phyloP scores from a whole-genome alignment of 2,329 filamentous ascomycete species.

The Mycogone perniciosa region DNA sequence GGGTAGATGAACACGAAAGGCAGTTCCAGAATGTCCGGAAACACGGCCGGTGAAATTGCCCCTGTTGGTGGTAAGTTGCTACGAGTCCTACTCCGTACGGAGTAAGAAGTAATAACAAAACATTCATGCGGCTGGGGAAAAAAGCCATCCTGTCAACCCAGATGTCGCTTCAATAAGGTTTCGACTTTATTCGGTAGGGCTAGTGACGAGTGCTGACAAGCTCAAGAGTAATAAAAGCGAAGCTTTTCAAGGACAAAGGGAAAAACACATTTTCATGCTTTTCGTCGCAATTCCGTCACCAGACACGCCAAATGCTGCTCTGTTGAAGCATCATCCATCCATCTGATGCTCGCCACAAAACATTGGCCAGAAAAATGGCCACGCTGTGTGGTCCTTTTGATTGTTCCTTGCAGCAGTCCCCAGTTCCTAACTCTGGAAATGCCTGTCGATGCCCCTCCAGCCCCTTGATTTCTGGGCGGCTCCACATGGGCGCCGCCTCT shows the following conservation, averaged over 20 bases:
- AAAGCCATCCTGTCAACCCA: not conserved
- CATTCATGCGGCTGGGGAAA: not conserved
- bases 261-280: not conserved
- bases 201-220: not conserved
- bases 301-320: too few relatives aligned
- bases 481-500: conserved; percentile 12
- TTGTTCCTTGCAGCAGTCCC: conserved; percentile 12
- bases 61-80: too few relatives aligned
- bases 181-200: too few relatives aligned
- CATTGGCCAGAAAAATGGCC: not conserved
- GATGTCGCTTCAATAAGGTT: not conserved
- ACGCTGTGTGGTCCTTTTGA: not conserved
- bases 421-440: conserved; percentile 6
- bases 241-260: not conserved
- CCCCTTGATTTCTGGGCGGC: conserved; percentile 14
- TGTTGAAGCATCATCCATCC: too few relatives aligned
- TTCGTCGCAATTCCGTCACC: too few relatives aligned
- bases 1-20: too few relatives aligned
- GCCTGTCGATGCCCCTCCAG: conserved; percentile 14
- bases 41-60: too few relatives aligned
- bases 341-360: not conserved
- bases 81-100: too few relatives aligned
- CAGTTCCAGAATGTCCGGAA: too few relatives aligned
- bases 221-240: not conserved
- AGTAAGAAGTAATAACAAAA: not conserved